Percentiles rank a stretch among this genome's conserved stretches.
These are phyloP conservation scores for Solanum aculeatissimum DNA, from an alignment of 305 asterid genomes.

Conservation along the genomic window DNA sequence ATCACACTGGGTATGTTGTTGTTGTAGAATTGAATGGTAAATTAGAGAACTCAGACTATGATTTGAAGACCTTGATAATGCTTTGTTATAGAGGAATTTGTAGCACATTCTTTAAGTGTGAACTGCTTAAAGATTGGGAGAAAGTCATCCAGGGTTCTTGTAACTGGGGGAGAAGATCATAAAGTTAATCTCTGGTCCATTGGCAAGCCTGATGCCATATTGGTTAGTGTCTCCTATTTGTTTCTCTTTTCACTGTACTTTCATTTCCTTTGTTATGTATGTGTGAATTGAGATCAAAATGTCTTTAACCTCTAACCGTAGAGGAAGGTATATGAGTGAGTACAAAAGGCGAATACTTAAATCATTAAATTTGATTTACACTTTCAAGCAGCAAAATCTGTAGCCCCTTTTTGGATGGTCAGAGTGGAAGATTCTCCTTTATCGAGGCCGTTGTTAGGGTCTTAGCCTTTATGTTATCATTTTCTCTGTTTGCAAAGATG, in stretches of 20 bases:
- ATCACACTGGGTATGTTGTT: not conserved
- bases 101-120: constrained; percentile 92
- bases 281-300: not conserved
- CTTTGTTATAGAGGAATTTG: constrained; percentile 76
- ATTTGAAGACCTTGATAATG: constrained; percentile 38
- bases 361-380: not conserved
- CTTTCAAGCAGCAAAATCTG: not conserved
- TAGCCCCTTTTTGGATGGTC: not conserved
- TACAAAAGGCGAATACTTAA: not conserved
- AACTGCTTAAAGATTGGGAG: constrained; percentile 97
- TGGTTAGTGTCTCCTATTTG: constrained; percentile 41
- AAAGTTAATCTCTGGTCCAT: constrained; percentile 98
- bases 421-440: not conserved
- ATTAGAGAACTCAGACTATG: not conserved
- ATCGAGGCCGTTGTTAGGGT: not conserved
- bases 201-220: constrained; percentile 94
- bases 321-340: not conserved
- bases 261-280: not conserved
- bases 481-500: not conserved
- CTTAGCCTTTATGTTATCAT: not conserved
- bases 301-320: not conserved
- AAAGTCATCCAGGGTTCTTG: constrained; percentile 90
- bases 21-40: not conserved
- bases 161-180: constrained; percentile 99
- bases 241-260: not conserved